Percentiles rank a stretch among this genome's conserved stretches.
phyloP scores from a whole-genome alignment of 805 yeast genomes.

The Yamadazyma endophytica region DNA sequence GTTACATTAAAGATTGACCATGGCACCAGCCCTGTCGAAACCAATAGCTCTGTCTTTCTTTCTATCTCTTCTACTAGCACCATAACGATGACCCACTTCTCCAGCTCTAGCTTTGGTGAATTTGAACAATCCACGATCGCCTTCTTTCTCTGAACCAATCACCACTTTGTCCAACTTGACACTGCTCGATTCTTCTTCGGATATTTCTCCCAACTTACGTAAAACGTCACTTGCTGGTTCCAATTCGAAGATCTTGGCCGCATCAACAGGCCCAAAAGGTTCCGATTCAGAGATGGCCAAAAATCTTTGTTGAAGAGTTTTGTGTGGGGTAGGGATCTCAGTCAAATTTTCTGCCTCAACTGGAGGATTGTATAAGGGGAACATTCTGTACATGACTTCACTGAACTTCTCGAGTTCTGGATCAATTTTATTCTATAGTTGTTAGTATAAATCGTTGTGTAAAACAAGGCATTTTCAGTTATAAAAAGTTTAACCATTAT shows the following conservation, averaged over 20 bases:
- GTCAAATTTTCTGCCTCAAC: constrained; percentile 67
- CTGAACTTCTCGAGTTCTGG: constrained; percentile 59
- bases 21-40: constrained; percentile 65
- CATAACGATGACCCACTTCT: constrained; percentile 85
- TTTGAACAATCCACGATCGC: constrained; percentile 68
- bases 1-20: constrained; percentile 26
- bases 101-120: constrained; percentile 80
- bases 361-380: constrained; percentile 59
- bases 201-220: constrained; percentile 59
- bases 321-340: constrained; percentile 89
- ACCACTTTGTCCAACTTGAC: constrained; percentile 22
- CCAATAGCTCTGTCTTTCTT: constrained; percentile 78
- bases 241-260: constrained; percentile 76
- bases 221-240: constrained; percentile 86
- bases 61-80: constrained; percentile 83
- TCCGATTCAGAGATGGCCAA: constrained; percentile 89
- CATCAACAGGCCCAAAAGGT: constrained; percentile 94
- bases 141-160: constrained; percentile 57
- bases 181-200: constrained; percentile 30
- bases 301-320: constrained; percentile 77
- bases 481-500: constrained; percentile 13
- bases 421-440: constrained; percentile 41
- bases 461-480: too few relatives aligned
- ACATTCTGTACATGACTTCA: constrained; percentile 66
- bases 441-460: constrained; percentile 40